phyloP scores from a whole-genome alignment of 164 flowering plant genomes.

The Echeveria elegans region DNA sequence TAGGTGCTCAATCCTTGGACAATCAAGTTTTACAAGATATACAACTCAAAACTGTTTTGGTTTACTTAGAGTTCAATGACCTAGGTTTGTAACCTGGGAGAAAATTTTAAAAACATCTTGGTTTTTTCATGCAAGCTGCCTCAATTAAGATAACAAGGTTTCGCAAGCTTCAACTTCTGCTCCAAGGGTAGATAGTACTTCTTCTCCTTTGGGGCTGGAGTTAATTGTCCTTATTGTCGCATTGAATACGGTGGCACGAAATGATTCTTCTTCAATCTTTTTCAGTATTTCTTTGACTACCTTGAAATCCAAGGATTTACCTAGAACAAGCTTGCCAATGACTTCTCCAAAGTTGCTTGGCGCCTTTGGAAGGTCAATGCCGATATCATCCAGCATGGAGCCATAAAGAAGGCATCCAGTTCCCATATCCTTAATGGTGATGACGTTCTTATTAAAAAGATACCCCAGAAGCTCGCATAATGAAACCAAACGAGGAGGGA shows the following conservation, averaged over 20 bases:
- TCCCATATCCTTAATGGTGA: conserved; percentile 36
- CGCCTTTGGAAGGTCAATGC: conserved; percentile 67
- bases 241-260: conserved; percentile 31
- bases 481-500: conserved; percentile 51
- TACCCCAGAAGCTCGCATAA: conserved; percentile 43
- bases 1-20: conserved; percentile 36
- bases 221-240: conserved; percentile 25
- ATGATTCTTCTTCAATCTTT: conserved; percentile 43
- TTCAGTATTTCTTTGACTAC: conserved; percentile 43
- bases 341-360: conserved; percentile 63
- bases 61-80: neutral
- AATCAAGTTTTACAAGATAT: conserved; percentile 9
- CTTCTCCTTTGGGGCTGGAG: conserved; percentile 23
- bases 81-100: neutral
- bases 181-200: neutral
- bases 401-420: conserved; percentile 53
- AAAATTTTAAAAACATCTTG: conserved; percentile 19
- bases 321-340: conserved; percentile 40
- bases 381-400: conserved; percentile 53
- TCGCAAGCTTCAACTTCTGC: neutral
- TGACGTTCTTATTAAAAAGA: conserved; percentile 36
- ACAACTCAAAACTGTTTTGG: neutral
- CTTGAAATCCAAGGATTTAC: conserved; percentile 45
- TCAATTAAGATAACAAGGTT: neutral
- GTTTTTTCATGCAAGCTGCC: conserved; percentile 1